Conservation (phyloP, 1,139 yeast genomes). For the Geotrichum aggregatum region DNA sequence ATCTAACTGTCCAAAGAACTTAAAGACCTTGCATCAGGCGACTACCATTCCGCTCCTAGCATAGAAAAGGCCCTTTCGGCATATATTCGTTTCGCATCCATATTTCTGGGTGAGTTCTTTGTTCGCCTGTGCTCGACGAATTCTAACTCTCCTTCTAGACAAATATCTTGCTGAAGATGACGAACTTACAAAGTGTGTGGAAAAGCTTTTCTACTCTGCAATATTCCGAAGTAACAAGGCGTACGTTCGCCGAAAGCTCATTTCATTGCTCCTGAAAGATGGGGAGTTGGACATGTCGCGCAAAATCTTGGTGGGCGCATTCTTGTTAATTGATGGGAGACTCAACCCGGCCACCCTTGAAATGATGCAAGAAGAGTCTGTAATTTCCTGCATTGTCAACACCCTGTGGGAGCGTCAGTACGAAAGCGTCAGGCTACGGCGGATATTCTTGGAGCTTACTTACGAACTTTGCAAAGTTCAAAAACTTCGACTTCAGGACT, state of each 20-base stretch:
- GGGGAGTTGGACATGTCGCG: slow-evolving; percentile 27
- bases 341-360: slow-evolving; percentile 44
- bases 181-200: slow-evolving; percentile 35
- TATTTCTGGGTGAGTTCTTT: slow-evolving; percentile 27
- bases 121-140: not conserved
- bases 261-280: slow-evolving; percentile 29
- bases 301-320: slow-evolving; percentile 46
- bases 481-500: slow-evolving; percentile 44
- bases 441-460: slow-evolving; percentile 50
- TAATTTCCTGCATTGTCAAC: slow-evolving; percentile 45
- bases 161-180: slow-evolving; percentile 34
- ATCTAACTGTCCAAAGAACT: slow-evolving; percentile 24
- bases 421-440: slow-evolving; percentile 29
- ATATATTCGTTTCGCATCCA: slow-evolving; percentile 33
- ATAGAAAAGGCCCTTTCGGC: slow-evolving; percentile 31
- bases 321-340: slow-evolving; percentile 48
- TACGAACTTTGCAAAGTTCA: slow-evolving; percentile 52
- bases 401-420: slow-evolving; percentile 37
- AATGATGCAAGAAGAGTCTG: slow-evolving; percentile 49
- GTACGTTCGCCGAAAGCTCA: slow-evolving; percentile 35
- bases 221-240: slow-evolving; percentile 34
- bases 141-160: slow-evolving; percentile 20
- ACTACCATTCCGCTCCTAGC: slow-evolving; percentile 30
- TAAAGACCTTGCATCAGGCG: slow-evolving; percentile 29
- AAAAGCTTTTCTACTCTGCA: slow-evolving; percentile 33